These are phyloP conservation scores for Globisporangium uncinulatum DNA, from an alignment of 352 stramenopile genomes.

Conservation along the genomic window DNA sequence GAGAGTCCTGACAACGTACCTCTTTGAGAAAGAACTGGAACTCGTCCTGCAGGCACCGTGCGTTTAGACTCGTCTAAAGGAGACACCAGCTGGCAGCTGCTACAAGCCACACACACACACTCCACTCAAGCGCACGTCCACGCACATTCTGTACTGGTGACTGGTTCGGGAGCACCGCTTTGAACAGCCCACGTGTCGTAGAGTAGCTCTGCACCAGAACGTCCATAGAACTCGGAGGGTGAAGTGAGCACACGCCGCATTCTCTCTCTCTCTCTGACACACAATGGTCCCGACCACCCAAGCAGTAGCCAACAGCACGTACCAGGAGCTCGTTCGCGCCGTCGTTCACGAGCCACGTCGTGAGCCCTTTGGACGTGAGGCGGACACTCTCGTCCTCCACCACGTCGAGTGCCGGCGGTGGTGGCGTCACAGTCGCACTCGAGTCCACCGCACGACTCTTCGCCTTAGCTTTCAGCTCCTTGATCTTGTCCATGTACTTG, in stretches of 20 bases:
- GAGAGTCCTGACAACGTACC: slow-evolving; percentile 13
- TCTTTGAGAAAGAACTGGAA: slow-evolving; percentile 65
- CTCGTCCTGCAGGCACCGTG: slow-evolving; percentile 37
- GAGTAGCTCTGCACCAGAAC: slow-evolving; percentile 42
- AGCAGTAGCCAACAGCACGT: background rate
- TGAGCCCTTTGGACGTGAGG: slow-evolving; percentile 47
- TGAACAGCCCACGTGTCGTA: slow-evolving; percentile 50
- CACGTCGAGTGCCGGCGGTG: slow-evolving; percentile 15
- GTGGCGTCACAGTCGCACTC: background rate
- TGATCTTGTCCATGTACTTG: slow-evolving; percentile 79
- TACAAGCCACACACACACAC: too few species aligned
- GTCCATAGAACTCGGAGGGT: too few species aligned
- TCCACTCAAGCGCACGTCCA: too few species aligned
- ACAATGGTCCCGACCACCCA: background rate
- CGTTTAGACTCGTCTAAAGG: too few species aligned
- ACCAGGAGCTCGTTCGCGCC: slow-evolving; percentile 69
- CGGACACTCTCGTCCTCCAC: slow-evolving; percentile 14
- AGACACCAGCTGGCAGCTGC: too few species aligned
- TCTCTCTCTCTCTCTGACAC: too few species aligned
- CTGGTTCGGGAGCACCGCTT: slow-evolving; percentile 45
- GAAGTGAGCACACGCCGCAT: background rate
- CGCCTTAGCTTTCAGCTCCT: slow-evolving; percentile 55
- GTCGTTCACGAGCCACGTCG: slow-evolving; percentile 69
- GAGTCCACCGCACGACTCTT: slow-evolving; percentile 18
- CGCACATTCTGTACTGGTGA: slow-evolving; percentile 47